Evolutionary conservation across 192 early-diverging fungal genomes (phyloP), one percentile per base, ranked within the genome.

Genomic region (Coemansia sp.): DNA sequence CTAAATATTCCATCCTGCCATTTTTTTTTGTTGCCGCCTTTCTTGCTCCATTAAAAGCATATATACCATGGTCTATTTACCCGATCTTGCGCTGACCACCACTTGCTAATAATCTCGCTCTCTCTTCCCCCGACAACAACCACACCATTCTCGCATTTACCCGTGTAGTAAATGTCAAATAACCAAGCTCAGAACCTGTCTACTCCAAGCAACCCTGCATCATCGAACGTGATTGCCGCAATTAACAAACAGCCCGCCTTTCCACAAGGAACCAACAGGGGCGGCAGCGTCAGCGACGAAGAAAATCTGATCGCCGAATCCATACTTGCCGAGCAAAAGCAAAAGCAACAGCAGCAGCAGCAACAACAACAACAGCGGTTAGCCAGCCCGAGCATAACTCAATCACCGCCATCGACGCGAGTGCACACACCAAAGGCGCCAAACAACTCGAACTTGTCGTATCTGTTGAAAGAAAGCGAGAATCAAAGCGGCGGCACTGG

Each of bases 81-180:
- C n/a, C 17, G 5, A 15, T 19, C 17, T 48, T 19, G 19, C 15
- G 19, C 19, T 48, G n/a, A 29, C 17, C 7, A 7, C 19, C 17
- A 19, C 19, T 19, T 19, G 45, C 45, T 48, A 48, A 19, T 48
- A 15, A 48, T 19, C 19, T 5, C 17, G 0, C 29, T 2, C 29
- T 29, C 7, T 48, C n/a, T n/a, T n/a, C n/a, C n/a, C n/a, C n/a
- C n/a, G 19, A 48, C 17, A 48, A 48, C 2, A 19, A 48, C 19
- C 5, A 19, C 15, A n/a, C 8, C n/a, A 19, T 19, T 48, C n/a
- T 19, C 45, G 23, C 20, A 25, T 57, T 57, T 5, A 4, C 48
- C 23, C 32, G 50, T 80, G 69, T 80, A 80, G 77, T 69, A 74
- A 74, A 80, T 80, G 77, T 71, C 77, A 48, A 67, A 69, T 45